Conservation (phyloP, 2,329 filamentous ascomycete species). For the Monilinia laxa region DNA sequence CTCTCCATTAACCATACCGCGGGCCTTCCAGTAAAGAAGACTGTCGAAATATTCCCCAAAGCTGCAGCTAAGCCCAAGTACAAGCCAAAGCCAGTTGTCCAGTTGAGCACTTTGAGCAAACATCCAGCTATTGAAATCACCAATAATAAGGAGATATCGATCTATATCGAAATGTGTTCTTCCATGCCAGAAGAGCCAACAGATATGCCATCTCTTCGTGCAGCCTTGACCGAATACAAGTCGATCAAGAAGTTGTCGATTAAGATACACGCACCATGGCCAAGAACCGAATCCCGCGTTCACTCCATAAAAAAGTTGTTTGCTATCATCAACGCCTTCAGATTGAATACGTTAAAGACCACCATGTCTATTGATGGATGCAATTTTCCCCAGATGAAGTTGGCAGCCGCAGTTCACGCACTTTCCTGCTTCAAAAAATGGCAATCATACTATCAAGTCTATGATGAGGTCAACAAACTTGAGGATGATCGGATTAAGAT, state of each 20-base stretch:
- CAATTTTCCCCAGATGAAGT: slow-evolving; percentile 2
- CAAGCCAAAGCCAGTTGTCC: background rate
- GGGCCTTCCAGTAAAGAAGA: background rate
- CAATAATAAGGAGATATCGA: background rate
- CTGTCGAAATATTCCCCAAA: no score
- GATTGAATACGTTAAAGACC: background rate
- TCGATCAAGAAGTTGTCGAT: background rate
- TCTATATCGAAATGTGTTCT: background rate
- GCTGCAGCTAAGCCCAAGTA: background rate
- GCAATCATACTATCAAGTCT: background rate
- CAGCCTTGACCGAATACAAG: background rate
- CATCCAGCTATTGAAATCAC: background rate
- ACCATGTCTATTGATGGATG: background rate
- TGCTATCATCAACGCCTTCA: background rate
- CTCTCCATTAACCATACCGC: no score
- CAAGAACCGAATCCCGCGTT: background rate
- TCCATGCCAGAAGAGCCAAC: background rate
- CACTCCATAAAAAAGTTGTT: background rate
- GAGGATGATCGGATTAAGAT: background rate
- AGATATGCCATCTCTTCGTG: background rate
- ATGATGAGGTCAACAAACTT: background rate
- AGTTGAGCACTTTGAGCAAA: background rate
- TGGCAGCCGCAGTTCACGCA: background rate
- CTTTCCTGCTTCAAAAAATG: background rate
- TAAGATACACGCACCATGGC: background rate